Conservation (phyloP, 2,329 filamentous ascomycete species). For the Arachnomyces sp. region DNA sequence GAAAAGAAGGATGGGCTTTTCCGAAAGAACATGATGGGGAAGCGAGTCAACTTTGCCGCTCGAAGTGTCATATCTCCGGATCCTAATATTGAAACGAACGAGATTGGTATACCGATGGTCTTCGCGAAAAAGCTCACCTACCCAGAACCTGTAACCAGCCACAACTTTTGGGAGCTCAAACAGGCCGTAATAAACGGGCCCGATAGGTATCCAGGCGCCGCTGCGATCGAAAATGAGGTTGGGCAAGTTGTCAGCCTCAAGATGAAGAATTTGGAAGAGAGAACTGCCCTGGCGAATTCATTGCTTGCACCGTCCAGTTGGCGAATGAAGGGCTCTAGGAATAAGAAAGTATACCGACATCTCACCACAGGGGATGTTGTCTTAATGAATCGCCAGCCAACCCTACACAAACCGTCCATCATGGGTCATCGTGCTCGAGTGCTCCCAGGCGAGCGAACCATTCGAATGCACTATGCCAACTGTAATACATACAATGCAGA, state of each 20-base stretch:
- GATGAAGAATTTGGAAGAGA: constrained; percentile 80
- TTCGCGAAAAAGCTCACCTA: constrained; percentile 95
- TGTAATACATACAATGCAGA: constrained; percentile 99
- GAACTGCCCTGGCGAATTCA: constrained; percentile 84
- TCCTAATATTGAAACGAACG: constrained; percentile 97
- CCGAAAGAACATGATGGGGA: constrained; percentile 99
- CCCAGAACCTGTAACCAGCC: constrained; percentile 91
- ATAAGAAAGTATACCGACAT: constrained; percentile 96
- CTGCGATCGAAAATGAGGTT: constrained; percentile 91
- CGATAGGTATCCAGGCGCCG: constrained; percentile 87
- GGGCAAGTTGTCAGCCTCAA: constrained; percentile 83
- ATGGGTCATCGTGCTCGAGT: constrained; percentile 96
- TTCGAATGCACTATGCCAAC: constrained; percentile 99
- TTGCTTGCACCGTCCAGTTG: constrained; percentile 76
- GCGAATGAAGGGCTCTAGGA: constrained; percentile 65
- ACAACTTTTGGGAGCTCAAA: constrained; percentile 94
- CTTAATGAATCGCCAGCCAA: constrained; percentile 97
- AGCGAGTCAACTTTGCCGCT: constrained; percentile 96
- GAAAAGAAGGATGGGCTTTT: constrained; percentile 99
- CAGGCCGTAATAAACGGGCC: constrained; percentile 93
- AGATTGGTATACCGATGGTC: constrained; percentile 96
- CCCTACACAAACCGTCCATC: constrained; percentile 95
- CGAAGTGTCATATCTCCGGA: constrained; percentile 97
- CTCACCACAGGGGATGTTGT: constrained; percentile 95
- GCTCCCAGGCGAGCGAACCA: constrained; percentile 87